Base-by-base conservation (phyloP, 2,329 filamentous ascomycete genomes). In the Xylariaceae sp. region DNA sequence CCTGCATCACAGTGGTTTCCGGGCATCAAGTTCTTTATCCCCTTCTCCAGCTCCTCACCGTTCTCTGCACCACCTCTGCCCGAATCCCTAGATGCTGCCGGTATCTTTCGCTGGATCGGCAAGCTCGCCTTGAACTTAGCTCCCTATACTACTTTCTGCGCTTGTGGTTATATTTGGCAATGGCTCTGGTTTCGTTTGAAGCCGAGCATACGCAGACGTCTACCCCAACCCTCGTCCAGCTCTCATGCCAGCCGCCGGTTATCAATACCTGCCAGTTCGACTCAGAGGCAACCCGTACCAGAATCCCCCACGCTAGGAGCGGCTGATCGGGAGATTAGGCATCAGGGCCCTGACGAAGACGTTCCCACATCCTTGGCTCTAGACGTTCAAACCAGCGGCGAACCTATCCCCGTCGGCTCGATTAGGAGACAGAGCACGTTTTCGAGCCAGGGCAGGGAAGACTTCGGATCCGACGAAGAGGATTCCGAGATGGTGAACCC, bases 381-480 rank as follows among this genome's bases (percentile, higher is more conserved):
- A 16, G 73, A 78, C 48, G 67, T 63, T 2, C 67, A 71, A 37
- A 45, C 66, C 19, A 59, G 32, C 50, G 54, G 54, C 32, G 73
- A 72, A 5, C 53, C 68, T 1, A 41, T 72, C 64, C 62, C 67
- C 3, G 47, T 69, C 5, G 74, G 73, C 43, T 68, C 71, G 2
- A 66, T 74, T 21, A 71, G 78, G 41, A 72, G 78, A 20, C 75
- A 77, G 20, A 79, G 80, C 63, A 76, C 77, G 1, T 74, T 80
- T 56, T 81, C 81, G 0, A 70, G 73, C 9, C 70, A 78, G n/a
- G 78, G 74, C 14, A 65, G 67, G 2, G 67, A 73, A 54, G 82
- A 83, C 41, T 82, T 81, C 56, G 79, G 74, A 10, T 82, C 77
- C 12, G 83, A 85, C 45, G 83, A 85, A 50, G 82, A 84, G 47